Base-by-base conservation (phyloP, 2,329 filamentous ascomycete genomes). In the Byssoonygena ceratinophila region DNA sequence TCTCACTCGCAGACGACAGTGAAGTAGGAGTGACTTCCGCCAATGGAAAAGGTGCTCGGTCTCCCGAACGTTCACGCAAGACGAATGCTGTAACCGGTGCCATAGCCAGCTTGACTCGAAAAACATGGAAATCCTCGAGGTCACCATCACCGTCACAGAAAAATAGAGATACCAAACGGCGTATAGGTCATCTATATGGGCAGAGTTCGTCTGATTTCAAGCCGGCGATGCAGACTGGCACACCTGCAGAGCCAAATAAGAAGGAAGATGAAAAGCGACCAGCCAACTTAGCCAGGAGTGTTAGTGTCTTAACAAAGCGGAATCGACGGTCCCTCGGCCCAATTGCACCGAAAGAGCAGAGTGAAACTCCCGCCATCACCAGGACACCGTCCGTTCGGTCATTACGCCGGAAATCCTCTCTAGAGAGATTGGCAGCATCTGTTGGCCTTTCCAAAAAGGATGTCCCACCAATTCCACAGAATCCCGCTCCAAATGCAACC, bases 31-130 rank as follows among this genome's bases (percentile, higher is more conserved):
- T 20, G 2, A 43, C 25, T n/a, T 7, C 9, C 7, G 11, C 41
- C 20, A 32, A 22, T 23, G 31, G 27, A 23, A 51, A 51, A 20
- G 14, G n/a, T 22, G 40, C 16, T 16, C 46, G 46, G 12, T 22
- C 27, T 29, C 16, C 52, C 8, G 46, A 49, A 46, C 73, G 71
- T 49, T 71, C 71, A 20, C 27, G 41, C 36, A 53, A 49, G 34
- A 40, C 43, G 6, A 53, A 44, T 5, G 22, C 40, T 9, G 70
- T 76, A 56, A 73, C 75, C n/a, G 74, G 71, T 29, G 71, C 75
- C 22, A 67, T 78, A 57, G 72, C 71, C 45, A 74, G 66, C 43
- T 66, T 79, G 50, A 73, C 74, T 31, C 70, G 74, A 45, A 76
- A 74, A 61, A 73, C 74, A 51, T 78, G 75, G 75, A 68, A 68